Percentiles rank a stretch among this genome's conserved stretches.
Conservation (phyloP, 1,284 basidiomycete genomes). For the Melampsora americana region DNA sequence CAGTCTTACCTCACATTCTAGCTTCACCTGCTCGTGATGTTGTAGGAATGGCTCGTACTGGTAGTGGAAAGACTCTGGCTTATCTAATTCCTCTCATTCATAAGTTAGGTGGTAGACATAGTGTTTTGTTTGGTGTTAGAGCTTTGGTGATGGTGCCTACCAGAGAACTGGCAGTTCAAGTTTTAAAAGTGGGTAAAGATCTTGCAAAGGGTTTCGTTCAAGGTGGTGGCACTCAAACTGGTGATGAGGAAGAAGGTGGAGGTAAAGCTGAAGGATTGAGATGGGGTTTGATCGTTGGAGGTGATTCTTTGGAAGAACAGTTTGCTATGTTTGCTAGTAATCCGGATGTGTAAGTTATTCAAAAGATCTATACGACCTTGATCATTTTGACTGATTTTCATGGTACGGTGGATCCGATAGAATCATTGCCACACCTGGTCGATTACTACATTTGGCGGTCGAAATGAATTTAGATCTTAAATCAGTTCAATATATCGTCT, state of each 20-base stretch:
- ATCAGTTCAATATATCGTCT: conserved; percentile 84
- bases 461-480: conserved; percentile 95
- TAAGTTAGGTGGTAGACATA: conserved; percentile 75
- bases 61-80: conserved; percentile 95
- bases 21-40: conserved; percentile 84
- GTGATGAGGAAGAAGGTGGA: conserved; percentile 56
- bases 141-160: conserved; percentile 87
- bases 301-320: conserved; percentile 91
- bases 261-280: conserved; percentile 64
- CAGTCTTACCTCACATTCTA: conserved; percentile 81
- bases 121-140: conserved; percentile 75
- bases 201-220: conserved; percentile 71
- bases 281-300: conserved; percentile 94
- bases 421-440: conserved; percentile 94
- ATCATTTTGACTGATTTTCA: conserved; percentile 40
- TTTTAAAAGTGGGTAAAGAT: conserved; percentile 91
- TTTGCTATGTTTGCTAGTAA: conserved; percentile 92
- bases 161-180: conserved; percentile 89
- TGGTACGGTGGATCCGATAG: conserved; percentile 59
- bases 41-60: conserved; percentile 97
- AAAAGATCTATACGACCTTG: not conserved
- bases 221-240: conserved; percentile 64
- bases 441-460: conserved; percentile 87
- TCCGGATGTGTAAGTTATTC: conserved; percentile 76
- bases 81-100: conserved; percentile 92